Evolutionary conservation across 2,329 filamentous ascomycete genomes (phyloP), one percentile per base, ranked within the genome.

Genomic region (Phoma sp.): DNA sequence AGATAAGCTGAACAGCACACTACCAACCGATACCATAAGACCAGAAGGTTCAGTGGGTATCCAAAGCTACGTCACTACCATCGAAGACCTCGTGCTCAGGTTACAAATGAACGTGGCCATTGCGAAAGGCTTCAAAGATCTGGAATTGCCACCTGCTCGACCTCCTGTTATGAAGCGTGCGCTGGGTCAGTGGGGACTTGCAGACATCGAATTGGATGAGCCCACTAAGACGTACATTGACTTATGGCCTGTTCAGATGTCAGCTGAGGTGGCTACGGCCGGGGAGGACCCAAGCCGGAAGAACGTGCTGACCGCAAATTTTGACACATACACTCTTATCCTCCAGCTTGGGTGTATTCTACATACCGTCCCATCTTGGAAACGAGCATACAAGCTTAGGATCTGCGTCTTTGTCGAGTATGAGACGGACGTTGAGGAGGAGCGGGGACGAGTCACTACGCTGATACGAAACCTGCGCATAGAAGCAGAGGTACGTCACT

Each of bases 221-320:
- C 85, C 88, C 48, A 80, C 78, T 4, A 94, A 94, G 70, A 90
- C 87, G 67, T 94, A 88, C 67, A 91, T 96, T 58, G 92, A 96
- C 68, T 78, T 96, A 4, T 96, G 92, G 92, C 92, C 92, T 0
- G 95, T 96, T 48, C 92, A 96, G 63, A 96, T 96, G 91, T 94
- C 91, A 6, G 91, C 91, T 1, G 90, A 94, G 65, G 84, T 95
- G 31, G 84, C 86, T 0, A 81, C 88, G 1, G 86, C 60, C 13
- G 67, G 69, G 5, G 71, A 60, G 83, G 69, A 71, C 32, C 62
- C 65, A 3, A 63, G 62, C 10, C 83, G 82, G 56, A 78, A 82
- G 58, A 86, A 85, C 65, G 81, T 95, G 6, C 74, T 94, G 50
- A 96, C 92, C 0, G 95, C 90, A 0, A 96, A 96, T 63, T 96